Evolutionary conservation across 1,284 basidiomycete genomes (phyloP).

Genomic region (Malassezia globosa): DNA sequence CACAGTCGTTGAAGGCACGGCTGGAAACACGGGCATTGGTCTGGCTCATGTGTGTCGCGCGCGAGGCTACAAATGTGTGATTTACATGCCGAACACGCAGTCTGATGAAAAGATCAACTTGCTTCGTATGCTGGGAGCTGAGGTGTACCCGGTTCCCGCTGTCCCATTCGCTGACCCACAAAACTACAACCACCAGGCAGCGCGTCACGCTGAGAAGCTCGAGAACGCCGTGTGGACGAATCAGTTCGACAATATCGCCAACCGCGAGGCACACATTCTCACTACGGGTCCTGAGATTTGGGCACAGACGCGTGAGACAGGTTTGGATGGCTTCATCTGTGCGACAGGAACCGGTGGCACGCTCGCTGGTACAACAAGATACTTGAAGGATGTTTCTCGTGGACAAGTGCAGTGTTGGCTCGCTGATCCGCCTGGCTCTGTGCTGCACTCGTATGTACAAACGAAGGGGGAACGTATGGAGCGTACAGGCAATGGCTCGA

Average conservation of each 20-base stretch:
- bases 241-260: conserved; percentile 89
- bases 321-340: conserved; percentile 82
- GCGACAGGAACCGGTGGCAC: conserved; percentile 93
- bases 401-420: conserved; percentile 82
- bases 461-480: conserved; percentile 64
- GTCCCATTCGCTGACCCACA: conserved; percentile 89
- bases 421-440: conserved; percentile 90
- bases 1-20: conserved; percentile 92
- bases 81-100: conserved; percentile 97
- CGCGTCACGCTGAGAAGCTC: conserved; percentile 67
- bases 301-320: conserved; percentile 62
- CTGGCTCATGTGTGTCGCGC: conserved; percentile 83
- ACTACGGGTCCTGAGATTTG: conserved; percentile 95
- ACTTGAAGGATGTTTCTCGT: conserved; percentile 68
- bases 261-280: conserved; percentile 74
- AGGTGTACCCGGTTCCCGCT: conserved; percentile 87
- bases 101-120: conserved; percentile 93
- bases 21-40: conserved; percentile 97
- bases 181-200: conserved; percentile 98
- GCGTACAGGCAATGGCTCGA: conserved; percentile 73
- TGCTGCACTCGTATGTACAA: conserved; percentile 72
- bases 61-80: conserved; percentile 92
- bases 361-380: conserved; percentile 75
- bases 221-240: conserved; percentile 98
- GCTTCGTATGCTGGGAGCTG: conserved; percentile 87